Base-by-base conservation (phyloP, 331 rosid genomes). In the Rhamnella rubrinervis region DNA sequence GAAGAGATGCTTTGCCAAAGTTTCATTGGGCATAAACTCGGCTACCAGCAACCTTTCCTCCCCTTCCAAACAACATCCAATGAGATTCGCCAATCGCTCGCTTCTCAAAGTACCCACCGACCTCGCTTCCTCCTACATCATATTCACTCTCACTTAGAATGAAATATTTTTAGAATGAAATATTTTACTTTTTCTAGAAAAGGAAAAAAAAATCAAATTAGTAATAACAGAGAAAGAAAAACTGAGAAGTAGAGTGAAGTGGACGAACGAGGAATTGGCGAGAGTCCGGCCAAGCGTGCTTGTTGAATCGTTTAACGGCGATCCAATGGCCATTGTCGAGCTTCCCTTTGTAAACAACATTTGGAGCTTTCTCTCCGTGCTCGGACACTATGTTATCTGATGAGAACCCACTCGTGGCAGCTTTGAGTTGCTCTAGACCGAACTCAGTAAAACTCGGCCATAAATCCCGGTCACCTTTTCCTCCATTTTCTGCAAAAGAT, bases 311-410 rank as follows among this genome's bases (percentile, higher is more conserved):
- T 79, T 92, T 92, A 78, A 92, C 83, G 65, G 98, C 98, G 47
- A 92, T 76, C 86, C 79, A 89, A 8, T 70, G 71, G 77, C 79
- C 91, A 72, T 70, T 76, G 41, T 84, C 92, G 71, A 89, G 89
- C 59, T 79, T 85, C 55, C 96, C 96, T 76, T 83, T 92, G 88
- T 75, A 92, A 64, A 92, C 97, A 51, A 92, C 83, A 79, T 92
- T 92, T 11, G 98, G 98, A 75, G 98, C 98, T 80, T 89, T 92
- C 67, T 87, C 91, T 25, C 98, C 98, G 77, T 92, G 98, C 85
- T 92, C 98, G 44, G 96, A 92, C 11, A 92, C 96, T 28, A 92
- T 82, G 83, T 85, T 92, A 17, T 92, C 97, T 17, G 95, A 72
- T 11, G 91, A 84, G 66, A 92, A 92, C 7, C 92, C 92, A 28